These are phyloP conservation scores for Haplosporangium sp. DNA, from an alignment of 371 early-diverging fungal species.

Conservation along the genomic window DNA sequence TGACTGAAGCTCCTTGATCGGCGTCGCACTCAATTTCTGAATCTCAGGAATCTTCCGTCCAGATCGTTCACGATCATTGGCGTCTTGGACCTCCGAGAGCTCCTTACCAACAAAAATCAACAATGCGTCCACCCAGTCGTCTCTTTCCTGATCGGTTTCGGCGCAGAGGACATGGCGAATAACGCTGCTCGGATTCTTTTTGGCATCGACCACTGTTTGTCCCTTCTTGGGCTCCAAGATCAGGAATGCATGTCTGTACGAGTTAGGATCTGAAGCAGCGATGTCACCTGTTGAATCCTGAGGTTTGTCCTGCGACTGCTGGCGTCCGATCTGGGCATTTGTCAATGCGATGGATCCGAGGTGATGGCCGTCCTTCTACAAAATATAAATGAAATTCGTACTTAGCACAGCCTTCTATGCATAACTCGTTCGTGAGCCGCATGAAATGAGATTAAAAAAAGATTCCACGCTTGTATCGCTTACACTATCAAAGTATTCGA, in stretches of 20 bases:
- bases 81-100: constrained; percentile 48
- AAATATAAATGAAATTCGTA: not conserved
- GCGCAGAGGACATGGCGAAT: constrained; percentile 88
- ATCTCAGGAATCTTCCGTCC: constrained; percentile 56
- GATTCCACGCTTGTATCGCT: constrained; percentile 11
- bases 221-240: constrained; percentile 79
- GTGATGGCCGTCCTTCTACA: constrained; percentile 68
- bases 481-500: constrained; percentile 84
- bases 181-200: constrained; percentile 62
- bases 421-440: not conserved
- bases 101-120: constrained; percentile 61
- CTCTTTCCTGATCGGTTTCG: constrained; percentile 87
- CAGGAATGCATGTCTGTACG: constrained; percentile 81
- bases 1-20: constrained; percentile 42
- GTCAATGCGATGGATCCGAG: constrained; percentile 68
- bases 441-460: not conserved
- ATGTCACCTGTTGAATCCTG: constrained; percentile 42
- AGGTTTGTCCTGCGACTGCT: constrained; percentile 49
- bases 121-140: constrained; percentile 86
- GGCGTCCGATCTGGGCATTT: constrained; percentile 68
- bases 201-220: constrained; percentile 61
- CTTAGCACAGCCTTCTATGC: not conserved
- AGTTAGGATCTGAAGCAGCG: constrained; percentile 43
- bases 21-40: constrained; percentile 46
- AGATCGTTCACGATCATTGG: constrained; percentile 59